Evolutionary conservation across 805 yeast species (phyloP).

Genomic region (Yamadazyma phyllophila): DNA sequence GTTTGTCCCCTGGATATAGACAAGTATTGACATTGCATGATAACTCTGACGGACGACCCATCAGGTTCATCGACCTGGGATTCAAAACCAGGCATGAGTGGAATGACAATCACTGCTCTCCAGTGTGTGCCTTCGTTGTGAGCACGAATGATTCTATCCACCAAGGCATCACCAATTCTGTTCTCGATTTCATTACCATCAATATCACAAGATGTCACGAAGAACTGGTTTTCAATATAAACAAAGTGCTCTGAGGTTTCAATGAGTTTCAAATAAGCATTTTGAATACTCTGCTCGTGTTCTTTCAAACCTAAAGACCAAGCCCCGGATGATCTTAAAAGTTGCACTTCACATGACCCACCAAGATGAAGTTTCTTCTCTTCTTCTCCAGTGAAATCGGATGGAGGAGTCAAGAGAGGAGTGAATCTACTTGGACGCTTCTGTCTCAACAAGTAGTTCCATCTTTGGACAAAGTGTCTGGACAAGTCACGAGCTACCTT

Average conservation of each 20-base stretch:
- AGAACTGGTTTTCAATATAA: conserved; percentile 94
- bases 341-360: conserved; percentile 91
- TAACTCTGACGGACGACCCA: conserved; percentile 91
- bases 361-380: conserved; percentile 52
- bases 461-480: conserved; percentile 93
- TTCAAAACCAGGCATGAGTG: conserved; percentile 97
- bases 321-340: conserved; percentile 81
- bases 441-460: conserved; percentile 92
- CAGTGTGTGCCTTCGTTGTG: conserved; percentile 72
- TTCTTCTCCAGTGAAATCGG: conserved; percentile 77
- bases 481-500: conserved; percentile 91
- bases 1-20: conserved; percentile 88
- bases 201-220: conserved; percentile 82
- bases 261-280: conserved; percentile 85
- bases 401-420: conserved; percentile 88
- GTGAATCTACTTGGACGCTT: conserved; percentile 93
- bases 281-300: conserved; percentile 86
- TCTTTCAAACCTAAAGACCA: conserved; percentile 92
- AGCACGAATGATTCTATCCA: conserved; percentile 92
- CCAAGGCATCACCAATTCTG: conserved; percentile 92
- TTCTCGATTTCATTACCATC: conserved; percentile 84
- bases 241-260: conserved; percentile 91
- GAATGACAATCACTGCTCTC: conserved; percentile 90
- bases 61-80: conserved; percentile 90
- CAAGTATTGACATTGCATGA: conserved; percentile 94